Base-by-base conservation (phyloP, 177 flowering plant species). In the Vitis hybrid region DNA sequence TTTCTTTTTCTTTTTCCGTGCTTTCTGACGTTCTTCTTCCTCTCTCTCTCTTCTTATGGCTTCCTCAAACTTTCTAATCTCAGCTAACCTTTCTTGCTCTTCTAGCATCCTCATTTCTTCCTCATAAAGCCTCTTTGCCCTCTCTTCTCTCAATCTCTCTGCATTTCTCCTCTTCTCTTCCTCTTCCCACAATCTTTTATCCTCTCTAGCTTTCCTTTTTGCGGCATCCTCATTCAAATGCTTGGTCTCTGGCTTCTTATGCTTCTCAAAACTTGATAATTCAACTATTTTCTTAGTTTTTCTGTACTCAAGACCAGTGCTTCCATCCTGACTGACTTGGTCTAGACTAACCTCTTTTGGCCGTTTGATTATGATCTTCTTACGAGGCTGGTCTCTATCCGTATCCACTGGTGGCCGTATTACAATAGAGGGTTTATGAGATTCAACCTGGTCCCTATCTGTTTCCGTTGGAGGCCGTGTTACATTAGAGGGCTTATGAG, bases 241-340 rank as follows among this genome's bases (percentile, higher is more conserved):
- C 64, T 69, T 75, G 62, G 50, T 78, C 24, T 85, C 91, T 46
- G 77, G 81, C 71, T 76, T 84, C 65, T 77, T 74, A 8, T 57
- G 81, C 56, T 66, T 82, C 54, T 86, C 88, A 65, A 81, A 74
- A 72, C 84, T 79, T 35, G 97, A 80, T 56, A 91, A 72, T 57
- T 91, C 95, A 70, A 77, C 81, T 62, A 89, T 91, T 76, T 80
- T 94, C 77, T 87, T 89, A 15, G 90, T 86, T 81, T 92, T 92
- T 62, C 83, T 74, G 73, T 74, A 78, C 54, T 86, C 91, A 64
- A 71, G 13, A 16, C 75, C 86, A 72, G 79, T 40, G 73, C 80
- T 76, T 54, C 77, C 87, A 69, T 81, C 90, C 63, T 80, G 82
- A 77, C 85, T 81, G 35, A 64, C 57, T 73, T 72, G 81, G 65